Evolutionary conservation across 1,284 basidiomycete genomes (phyloP).

Genomic region (Gomphus bonarii): DNA sequence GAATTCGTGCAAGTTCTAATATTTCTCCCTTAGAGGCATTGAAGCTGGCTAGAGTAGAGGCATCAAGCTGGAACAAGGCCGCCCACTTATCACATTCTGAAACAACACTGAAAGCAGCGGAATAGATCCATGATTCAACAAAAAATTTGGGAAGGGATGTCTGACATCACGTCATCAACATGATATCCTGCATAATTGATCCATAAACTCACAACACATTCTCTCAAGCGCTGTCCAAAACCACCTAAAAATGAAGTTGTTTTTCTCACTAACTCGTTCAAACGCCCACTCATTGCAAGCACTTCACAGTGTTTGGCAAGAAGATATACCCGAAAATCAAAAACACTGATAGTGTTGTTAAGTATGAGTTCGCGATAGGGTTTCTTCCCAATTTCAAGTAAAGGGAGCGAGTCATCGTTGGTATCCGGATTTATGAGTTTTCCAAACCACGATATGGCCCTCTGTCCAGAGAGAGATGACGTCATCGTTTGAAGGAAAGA

Average conservation of each 20-base stretch:
- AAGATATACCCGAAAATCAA: constrained; percentile 90
- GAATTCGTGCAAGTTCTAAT: constrained; percentile 69
- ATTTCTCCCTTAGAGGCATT: constrained; percentile 74
- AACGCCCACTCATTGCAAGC: constrained; percentile 59
- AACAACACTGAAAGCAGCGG: constrained; percentile 79
- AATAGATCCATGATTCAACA: constrained; percentile 91
- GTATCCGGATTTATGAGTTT: constrained; percentile 61
- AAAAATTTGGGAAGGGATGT: constrained; percentile 67
- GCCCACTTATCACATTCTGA: constrained; percentile 79
- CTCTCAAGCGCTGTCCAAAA: constrained; percentile 71
- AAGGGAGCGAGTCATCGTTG: constrained; percentile 72
- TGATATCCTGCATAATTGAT: constrained; percentile 10
- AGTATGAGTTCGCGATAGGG: constrained; percentile 85
- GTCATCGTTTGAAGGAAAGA: constrained; percentile 71
- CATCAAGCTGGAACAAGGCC: constrained; percentile 32
- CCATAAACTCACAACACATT: constrained; percentile 51
- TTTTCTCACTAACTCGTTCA: constrained; percentile 61
- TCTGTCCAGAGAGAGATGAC: constrained; percentile 34
- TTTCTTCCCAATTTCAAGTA: constrained; percentile 76
- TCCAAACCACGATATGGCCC: constrained; percentile 85
- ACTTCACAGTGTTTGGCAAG: constrained; percentile 80
- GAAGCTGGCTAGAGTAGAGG: constrained; percentile 35
- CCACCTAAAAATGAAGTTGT: constrained; percentile 64
- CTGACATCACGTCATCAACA: constrained; percentile 27
- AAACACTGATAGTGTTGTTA: constrained; percentile 85